phyloP scores from a whole-genome alignment of 331 rosid genomes.

The Malus hybrid region DNA sequence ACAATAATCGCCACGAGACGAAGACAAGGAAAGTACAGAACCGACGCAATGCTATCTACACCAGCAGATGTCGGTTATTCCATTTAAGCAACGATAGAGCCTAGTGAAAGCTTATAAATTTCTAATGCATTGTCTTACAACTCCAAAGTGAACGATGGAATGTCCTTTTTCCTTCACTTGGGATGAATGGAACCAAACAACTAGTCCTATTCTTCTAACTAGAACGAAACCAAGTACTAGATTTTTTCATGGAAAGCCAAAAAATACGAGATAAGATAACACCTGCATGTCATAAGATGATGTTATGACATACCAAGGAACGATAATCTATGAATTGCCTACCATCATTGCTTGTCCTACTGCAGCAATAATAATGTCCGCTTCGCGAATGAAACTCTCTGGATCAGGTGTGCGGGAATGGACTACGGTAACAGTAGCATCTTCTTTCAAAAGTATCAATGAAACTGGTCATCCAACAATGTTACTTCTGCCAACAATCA shows the following conservation, averaged over 20 bases:
- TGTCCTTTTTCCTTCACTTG: background rate
- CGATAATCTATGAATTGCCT: constrained; percentile 16
- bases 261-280: background rate
- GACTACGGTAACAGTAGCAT: constrained; percentile 75
- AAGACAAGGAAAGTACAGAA: too few species aligned
- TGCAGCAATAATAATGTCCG: constrained; percentile 88
- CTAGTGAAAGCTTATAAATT: too few species aligned
- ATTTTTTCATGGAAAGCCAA: background rate
- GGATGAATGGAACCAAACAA: background rate
- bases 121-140: too few species aligned
- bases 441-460: constrained; percentile 74
- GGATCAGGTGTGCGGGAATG: constrained; percentile 67
- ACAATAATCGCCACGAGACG: too few species aligned
- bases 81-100: too few species aligned
- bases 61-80: too few species aligned
- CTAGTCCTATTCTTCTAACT: background rate
- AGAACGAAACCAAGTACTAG: background rate
- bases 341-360: constrained; percentile 89
- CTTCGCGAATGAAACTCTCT: constrained; percentile 59
- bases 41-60: too few species aligned
- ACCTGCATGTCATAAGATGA: background rate
- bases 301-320: background rate
- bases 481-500: constrained; percentile 89
- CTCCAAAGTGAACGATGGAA: too few species aligned
- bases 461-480: constrained; percentile 89